phyloP scores from a whole-genome alignment of 108 stramenopile genomes.

The Stephanodiscus triporus region DNA sequence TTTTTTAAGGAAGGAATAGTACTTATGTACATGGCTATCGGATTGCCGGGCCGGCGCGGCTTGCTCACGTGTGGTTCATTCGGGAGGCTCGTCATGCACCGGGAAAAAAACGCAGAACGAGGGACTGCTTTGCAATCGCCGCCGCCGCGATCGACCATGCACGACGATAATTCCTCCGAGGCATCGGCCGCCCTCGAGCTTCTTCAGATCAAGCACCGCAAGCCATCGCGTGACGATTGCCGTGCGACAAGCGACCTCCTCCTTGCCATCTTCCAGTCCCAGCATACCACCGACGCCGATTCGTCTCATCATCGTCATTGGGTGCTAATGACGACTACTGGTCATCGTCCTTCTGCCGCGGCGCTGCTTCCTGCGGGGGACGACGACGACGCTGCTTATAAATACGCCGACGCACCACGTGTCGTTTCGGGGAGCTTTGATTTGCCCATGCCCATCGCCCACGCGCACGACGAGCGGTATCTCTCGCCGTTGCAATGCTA shows the following conservation, averaged over 20 bases:
- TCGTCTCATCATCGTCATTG: background rate
- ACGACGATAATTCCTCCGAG: background rate
- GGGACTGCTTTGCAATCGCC: background rate
- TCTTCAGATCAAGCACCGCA: background rate
- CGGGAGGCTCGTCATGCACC: too few relatives aligned
- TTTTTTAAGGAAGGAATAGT: too few relatives aligned
- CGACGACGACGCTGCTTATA: background rate
- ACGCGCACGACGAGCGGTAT: slow-evolving; percentile 55
- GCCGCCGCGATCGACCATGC: background rate
- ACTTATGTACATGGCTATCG: too few relatives aligned
- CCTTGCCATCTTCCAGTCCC: background rate
- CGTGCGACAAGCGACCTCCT: background rate
- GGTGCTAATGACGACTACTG: background rate
- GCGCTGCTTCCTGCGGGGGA: background rate
- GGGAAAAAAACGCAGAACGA: background rate
- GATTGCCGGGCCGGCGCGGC: too few relatives aligned
- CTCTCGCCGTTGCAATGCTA: slow-evolving; percentile 73
- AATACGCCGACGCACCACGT: background rate
- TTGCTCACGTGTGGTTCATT: too few relatives aligned
- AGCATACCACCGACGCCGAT: background rate
- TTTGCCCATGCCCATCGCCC: slow-evolving; percentile 36
- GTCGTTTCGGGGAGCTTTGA: background rate
- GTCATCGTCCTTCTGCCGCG: background rate
- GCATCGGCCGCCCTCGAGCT: background rate
- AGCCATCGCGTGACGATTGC: background rate